Evolutionary conservation across 148 eudicot species (phyloP), one percentile per base, ranked within the genome.

Genomic region (Silene conica): DNA sequence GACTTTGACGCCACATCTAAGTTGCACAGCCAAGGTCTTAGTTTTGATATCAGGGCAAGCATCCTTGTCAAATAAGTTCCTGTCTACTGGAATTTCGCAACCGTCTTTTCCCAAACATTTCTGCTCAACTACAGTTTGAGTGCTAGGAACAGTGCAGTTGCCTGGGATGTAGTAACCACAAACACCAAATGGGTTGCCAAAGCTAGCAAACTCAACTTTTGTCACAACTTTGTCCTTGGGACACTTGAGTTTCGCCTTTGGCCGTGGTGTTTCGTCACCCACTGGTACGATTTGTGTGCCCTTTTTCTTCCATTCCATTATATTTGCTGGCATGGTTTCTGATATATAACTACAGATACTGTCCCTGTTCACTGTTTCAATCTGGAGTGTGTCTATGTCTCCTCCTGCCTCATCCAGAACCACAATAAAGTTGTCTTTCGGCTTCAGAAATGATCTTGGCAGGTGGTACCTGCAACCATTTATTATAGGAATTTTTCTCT

Each of bases 371-470:
- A 89, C 94, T 0, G 74, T 79, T 18, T 75, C 61, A 25, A 95
- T 72, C 73, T 83, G 78, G 12, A 87, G 87, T 6, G 84, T 78
- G 48, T 80, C 81, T 3, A 89, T 87, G 41, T 76, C 41, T 23
- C 96, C 97, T 16, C 91, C 92, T 2, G 75, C 78, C 78, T 96
- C 97, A 73, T 95, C 99, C 20, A 90, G 82, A 2, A 96, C 76
- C 60, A 96, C 97, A 45, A 96, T 45, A 4, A 92, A 80, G 76
- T 96, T 96, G 69, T 85, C 80, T 65, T 76, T 85, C 0, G 86
- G 85, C 80, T 92, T 90, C 71, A 92, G 64, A 76, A 77, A 89
- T n/a, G 92, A 46, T 68, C 97, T 86, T 61, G 99, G 99, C 54
- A 96, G 76, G 71, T 96, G 97, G 83, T 96, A 93, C 89, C 96